phyloP scores from a whole-genome alignment of 2,329 filamentous ascomycete species.

The Epichloe gansuensis region DNA sequence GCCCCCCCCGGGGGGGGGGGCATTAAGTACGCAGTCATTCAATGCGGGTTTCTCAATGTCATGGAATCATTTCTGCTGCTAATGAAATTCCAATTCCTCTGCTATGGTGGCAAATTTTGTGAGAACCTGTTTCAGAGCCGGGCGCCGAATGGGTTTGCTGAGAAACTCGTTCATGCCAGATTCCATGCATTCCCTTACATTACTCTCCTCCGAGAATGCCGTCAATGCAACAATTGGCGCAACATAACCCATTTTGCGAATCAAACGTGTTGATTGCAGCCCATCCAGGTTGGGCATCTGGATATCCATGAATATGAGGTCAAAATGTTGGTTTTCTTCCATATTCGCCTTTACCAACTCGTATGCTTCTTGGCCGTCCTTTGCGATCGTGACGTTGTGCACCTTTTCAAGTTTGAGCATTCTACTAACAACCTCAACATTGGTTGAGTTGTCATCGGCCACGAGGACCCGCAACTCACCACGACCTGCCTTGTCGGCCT shows the following conservation, averaged over 20 bases:
- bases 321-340: conserved; percentile 58
- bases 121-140: conserved; percentile 72
- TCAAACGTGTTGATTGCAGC: conserved; percentile 71
- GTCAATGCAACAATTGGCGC: conserved; percentile 84
- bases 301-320: conserved; percentile 92
- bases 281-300: conserved; percentile 93
- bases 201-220: conserved; percentile 82
- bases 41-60: not conserved
- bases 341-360: conserved; percentile 76
- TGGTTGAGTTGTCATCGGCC: conserved; percentile 55
- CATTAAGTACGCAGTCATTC: too few species aligned
- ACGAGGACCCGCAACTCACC: conserved; percentile 69
- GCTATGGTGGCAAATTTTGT: conserved; percentile 73
- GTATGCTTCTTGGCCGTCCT: conserved; percentile 76
- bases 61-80: not conserved
- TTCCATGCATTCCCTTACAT: conserved; percentile 74
- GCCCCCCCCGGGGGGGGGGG: too few species aligned
- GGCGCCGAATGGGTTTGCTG: conserved; percentile 62
- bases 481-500: conserved; percentile 30
- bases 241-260: conserved; percentile 73
- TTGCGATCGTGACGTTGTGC: conserved; percentile 80
- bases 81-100: conserved; percentile 39
- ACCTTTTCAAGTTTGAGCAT: conserved; percentile 66
- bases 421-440: conserved; percentile 44
- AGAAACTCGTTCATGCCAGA: conserved; percentile 90